These are phyloP conservation scores for Trichoderma atrobrunneum DNA, from an alignment of 2,329 filamentous ascomycete genomes.

Conservation along the genomic window DNA sequence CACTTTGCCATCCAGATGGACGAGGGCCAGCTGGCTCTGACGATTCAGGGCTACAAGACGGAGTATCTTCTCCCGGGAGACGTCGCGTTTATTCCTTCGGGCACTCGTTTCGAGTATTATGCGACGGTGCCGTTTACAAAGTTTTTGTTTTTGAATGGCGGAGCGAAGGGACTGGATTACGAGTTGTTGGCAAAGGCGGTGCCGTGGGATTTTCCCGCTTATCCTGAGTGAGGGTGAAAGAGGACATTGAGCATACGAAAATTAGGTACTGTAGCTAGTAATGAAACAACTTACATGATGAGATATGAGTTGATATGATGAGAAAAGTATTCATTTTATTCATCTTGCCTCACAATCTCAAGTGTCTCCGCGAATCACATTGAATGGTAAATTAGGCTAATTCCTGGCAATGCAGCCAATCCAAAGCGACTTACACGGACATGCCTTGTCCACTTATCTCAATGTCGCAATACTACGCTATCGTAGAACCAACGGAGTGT, in stretches of 20 bases:
- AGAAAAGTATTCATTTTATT: no score
- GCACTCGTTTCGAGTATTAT: constrained; percentile 24
- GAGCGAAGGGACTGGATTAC: constrained; percentile 26
- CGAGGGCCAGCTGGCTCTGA: constrained; percentile 27
- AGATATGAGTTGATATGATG: background rate
- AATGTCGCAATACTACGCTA: background rate
- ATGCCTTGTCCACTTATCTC: background rate
- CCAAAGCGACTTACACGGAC: background rate
- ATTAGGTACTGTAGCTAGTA: background rate
- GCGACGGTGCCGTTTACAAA: constrained; percentile 28
- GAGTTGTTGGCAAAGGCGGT: constrained; percentile 24
- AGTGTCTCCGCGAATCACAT: background rate
- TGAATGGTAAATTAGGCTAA: background rate
- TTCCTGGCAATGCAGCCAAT: background rate
- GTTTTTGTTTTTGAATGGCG: constrained; percentile 29
- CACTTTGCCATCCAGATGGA: constrained; percentile 29
- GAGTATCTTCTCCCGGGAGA: constrained; percentile 27
- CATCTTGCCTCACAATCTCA: background rate
- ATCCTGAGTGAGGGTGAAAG: constrained; percentile 14
- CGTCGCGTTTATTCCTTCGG: constrained; percentile 28
- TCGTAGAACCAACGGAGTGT: background rate
- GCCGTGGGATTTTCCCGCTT: constrained; percentile 25
- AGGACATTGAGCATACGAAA: background rate
- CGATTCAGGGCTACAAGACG: constrained; percentile 25
- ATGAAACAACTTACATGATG: background rate